Evolutionary conservation across 2,329 filamentous ascomycete genomes (phyloP), one percentile per base, ranked within the genome.

Genomic region (Ophiostoma novo-ulmi): DNA sequence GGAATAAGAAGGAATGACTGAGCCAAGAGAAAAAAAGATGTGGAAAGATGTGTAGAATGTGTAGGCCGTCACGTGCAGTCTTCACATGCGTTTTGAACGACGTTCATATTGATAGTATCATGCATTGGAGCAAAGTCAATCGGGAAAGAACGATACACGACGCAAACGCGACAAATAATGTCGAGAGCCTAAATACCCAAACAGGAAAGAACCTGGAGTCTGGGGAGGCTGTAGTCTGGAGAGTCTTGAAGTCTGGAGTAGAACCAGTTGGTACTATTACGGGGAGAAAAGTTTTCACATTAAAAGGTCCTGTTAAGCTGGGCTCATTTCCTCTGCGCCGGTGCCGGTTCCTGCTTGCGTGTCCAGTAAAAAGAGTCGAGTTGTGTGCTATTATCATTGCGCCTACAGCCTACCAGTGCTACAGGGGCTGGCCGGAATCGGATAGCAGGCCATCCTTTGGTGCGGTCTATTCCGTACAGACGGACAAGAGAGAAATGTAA

Each of bases 1-100:
- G 63, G 63, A 65, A 65, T 36, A 65, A 65, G 35, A 39, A 39
- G 63, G 63, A 39, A 39, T 36, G 63, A 26, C 35, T 11, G 36
- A 26, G 63, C 35, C 36, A 65, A 38, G 63, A 39, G 36, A 36
- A 39, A 58, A 26, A 58, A 14, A 58, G 22, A 58, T 26, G 22
- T 58, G 52, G 52, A 58, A 26, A 22, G 52, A 26, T 58, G 48
- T n/a, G 20, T 63, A 17, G 17, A 65, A 65, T 17, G 6, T 36
- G 35, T 39, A 17, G 17, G 4, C 31, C 26, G 13, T 64, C 58
- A 35, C 36, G 61, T 65, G 61, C 5, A n/a, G 31, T 22, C 17
- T 20, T 65, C 61, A 65, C 58, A 35, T 63, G 58, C 58, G 26
- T 17, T 35, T 35, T 22, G 11, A 26, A 17, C 58, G 58, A 17